phyloP scores from a whole-genome alignment of 116 monocot genomes.

The Iris pallida region DNA sequence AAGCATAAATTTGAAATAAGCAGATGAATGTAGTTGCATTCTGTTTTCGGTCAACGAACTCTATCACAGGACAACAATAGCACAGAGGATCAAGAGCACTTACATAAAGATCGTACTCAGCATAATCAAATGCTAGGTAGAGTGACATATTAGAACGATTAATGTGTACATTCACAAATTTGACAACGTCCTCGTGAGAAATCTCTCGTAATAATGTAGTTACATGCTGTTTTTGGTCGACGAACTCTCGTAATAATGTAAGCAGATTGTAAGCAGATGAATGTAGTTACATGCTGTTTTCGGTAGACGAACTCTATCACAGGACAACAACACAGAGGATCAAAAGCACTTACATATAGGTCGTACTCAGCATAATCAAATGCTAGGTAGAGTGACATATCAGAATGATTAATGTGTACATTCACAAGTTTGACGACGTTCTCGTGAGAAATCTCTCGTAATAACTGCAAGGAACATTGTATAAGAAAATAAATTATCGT shows the following conservation, averaged over 20 bases:
- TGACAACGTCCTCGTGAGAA: slow-evolving; percentile 90
- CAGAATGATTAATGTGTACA: slow-evolving; percentile 94
- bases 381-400: slow-evolving; percentile 97
- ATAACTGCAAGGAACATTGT: slow-evolving; percentile 43
- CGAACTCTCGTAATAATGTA: no score
- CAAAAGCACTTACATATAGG: slow-evolving; percentile 63
- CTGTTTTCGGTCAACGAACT: no score
- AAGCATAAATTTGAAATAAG: no score
- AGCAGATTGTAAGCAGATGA: no score
- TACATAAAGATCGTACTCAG: slow-evolving; percentile 96
- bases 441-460: slow-evolving; percentile 89
- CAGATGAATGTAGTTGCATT: no score
- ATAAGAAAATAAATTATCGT: slow-evolving; percentile 1
- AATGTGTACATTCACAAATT: slow-evolving; percentile 96
- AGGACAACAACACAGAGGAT: not conserved
- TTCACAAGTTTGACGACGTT: slow-evolving; percentile 96
- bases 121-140: slow-evolving; percentile 95
- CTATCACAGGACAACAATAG: no score
- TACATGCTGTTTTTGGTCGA: no score
- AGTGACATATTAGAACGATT: slow-evolving; percentile 96
- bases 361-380: slow-evolving; percentile 98
- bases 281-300: no score
- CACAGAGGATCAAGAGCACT: slow-evolving; percentile 11
- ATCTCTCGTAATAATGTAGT: slow-evolving; percentile 89
- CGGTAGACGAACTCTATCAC: no score